Evolutionary conservation across 1,284 basidiomycete species (phyloP).

Genomic region (Phaffia rhodozyma): DNA sequence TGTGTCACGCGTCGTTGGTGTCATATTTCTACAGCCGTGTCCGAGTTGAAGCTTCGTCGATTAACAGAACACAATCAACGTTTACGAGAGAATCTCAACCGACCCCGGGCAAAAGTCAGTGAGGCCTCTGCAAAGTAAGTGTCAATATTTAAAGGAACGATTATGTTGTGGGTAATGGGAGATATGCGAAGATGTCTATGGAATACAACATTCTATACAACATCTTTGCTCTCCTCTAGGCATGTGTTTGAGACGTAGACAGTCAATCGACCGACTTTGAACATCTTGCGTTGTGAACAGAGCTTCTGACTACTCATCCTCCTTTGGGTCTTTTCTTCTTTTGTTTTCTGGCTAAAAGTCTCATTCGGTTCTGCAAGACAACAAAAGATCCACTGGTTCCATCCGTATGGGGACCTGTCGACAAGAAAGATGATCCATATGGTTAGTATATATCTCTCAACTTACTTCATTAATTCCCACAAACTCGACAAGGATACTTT

Average conservation of each 20-base stretch:
- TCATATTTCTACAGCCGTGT: conserved; percentile 48
- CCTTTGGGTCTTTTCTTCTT: background rate
- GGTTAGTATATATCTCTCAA: too few relatives aligned
- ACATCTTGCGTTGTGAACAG: background rate
- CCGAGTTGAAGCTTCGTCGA: conserved; percentile 86
- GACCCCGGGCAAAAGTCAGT: conserved; percentile 76
- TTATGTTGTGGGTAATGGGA: too few relatives aligned
- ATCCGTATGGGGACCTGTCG: conserved; percentile 84
- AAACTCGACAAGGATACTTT: too few relatives aligned
- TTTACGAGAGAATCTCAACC: conserved; percentile 73
- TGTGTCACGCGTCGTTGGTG: background rate
- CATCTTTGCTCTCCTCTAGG: background rate
- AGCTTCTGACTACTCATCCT: background rate
- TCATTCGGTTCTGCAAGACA: conserved; percentile 82
- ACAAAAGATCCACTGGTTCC: conserved; percentile 82
- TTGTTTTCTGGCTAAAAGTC: conserved; percentile 38
- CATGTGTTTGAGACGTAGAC: background rate
- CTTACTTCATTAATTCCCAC: too few relatives aligned
- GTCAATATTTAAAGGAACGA: too few relatives aligned
- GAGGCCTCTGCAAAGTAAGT: conserved; percentile 79
- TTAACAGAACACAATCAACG: conserved; percentile 88
- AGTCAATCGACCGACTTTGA: background rate
- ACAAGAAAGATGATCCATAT: conserved; percentile 67
- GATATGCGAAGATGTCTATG: background rate
- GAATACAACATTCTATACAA: background rate